Conservation (phyloP, 108 stramenopile species). For the Skeletonema marinoi region DNA sequence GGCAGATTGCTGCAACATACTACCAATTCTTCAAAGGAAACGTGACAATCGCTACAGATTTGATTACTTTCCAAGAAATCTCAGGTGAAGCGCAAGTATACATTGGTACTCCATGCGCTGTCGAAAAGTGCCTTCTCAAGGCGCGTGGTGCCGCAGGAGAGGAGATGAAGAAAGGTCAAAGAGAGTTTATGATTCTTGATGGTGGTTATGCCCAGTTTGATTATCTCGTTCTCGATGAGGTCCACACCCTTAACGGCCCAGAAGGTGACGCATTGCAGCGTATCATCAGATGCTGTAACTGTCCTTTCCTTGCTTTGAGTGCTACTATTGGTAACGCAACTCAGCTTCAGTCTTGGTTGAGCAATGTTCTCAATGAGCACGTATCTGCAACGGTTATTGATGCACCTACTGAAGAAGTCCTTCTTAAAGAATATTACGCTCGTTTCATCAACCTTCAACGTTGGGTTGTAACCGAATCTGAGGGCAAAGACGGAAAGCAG, state of each 20-base stretch:
- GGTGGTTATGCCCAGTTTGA: conserved; percentile 97
- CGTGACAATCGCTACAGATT: conserved; percentile 92
- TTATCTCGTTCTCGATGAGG: conserved; percentile 98
- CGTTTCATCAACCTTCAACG: conserved; percentile 99
- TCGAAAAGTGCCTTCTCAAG: conserved; percentile 94
- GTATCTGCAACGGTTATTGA: conserved; percentile 72
- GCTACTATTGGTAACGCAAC: conserved; percentile 98
- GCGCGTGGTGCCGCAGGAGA: conserved; percentile 94
- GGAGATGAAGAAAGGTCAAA: conserved; percentile 92
- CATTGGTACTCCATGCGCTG: conserved; percentile 96
- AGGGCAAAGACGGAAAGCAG: conserved; percentile 82
- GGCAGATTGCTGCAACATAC: conserved; percentile 99
- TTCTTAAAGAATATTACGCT: conserved; percentile 88
- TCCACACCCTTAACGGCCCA: conserved; percentile 97
- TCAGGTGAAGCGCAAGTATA: conserved; percentile 92
- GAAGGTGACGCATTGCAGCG: conserved; percentile 98
- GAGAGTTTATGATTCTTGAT: conserved; percentile 94
- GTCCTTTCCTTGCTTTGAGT: conserved; percentile 95
- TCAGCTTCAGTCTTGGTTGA: conserved; percentile 94
- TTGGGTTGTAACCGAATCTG: conserved; percentile 85
- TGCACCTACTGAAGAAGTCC: conserved; percentile 69
- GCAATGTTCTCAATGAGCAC: conserved; percentile 88
- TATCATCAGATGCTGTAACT: conserved; percentile 93
- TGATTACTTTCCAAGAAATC: conserved; percentile 90
- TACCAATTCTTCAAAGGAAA: conserved; percentile 95